These are phyloP conservation scores for Ogataea minuta DNA, from an alignment of 805 yeast genomes.

Conservation along the genomic window DNA sequence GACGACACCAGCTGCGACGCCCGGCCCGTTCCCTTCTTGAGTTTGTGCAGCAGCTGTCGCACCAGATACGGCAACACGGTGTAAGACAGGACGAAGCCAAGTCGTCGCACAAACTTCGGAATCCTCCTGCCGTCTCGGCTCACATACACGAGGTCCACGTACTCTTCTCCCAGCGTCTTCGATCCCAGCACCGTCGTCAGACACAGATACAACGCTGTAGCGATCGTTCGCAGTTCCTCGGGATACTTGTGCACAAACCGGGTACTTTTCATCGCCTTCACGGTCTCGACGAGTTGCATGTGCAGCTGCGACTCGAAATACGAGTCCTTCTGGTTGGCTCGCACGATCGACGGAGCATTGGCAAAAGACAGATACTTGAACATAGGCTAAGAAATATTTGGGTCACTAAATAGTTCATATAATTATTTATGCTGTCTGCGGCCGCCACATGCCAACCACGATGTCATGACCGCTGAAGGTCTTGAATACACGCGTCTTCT, in stretches of 20 bases:
- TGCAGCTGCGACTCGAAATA: conserved; percentile 60
- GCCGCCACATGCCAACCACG: conserved; percentile 25
- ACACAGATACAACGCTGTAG: conserved; percentile 62
- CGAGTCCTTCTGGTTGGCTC: conserved; percentile 88
- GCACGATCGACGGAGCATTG: conserved; percentile 84
- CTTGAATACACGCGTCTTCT: conserved; percentile 18
- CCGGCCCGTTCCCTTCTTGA: conserved; percentile 13
- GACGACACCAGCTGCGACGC: conserved; percentile 18
- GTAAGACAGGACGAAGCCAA: conserved; percentile 59
- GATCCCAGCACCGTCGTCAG: conserved; percentile 75
- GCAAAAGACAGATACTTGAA: conserved; percentile 57
- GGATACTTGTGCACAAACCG: conserved; percentile 63
- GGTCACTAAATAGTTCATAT: conserved; percentile 7
- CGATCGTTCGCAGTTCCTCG: conserved; percentile 55
- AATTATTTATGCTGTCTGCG: neutral
- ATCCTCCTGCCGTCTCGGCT: conserved; percentile 48
- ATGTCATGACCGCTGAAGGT: conserved; percentile 31
- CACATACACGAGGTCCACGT: conserved; percentile 76
- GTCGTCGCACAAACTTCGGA: conserved; percentile 44
- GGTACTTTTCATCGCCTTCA: conserved; percentile 57
- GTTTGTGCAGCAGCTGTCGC: conserved; percentile 25
- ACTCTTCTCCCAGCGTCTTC: conserved; percentile 91
- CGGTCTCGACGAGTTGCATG: conserved; percentile 52
- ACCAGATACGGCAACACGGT: conserved; percentile 61
- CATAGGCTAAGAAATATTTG: conserved; percentile 3